These are phyloP conservation scores for Cladophialophora yegresii DNA, from an alignment of 2,329 filamentous ascomycete species.

Conservation along the genomic window DNA sequence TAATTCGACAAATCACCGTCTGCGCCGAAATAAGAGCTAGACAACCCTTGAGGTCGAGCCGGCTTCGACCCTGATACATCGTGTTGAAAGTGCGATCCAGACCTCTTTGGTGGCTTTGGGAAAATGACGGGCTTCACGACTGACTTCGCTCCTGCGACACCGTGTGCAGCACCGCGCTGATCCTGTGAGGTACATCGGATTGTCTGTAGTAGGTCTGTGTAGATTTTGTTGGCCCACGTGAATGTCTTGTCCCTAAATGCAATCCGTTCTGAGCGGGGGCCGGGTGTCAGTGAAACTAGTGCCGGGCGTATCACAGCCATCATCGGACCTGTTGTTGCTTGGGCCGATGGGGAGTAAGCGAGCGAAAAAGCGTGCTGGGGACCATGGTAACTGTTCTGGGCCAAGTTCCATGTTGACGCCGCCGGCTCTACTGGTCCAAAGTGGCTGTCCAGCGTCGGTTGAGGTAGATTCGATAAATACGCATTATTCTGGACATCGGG, in stretches of 20 bases:
- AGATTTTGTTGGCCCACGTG: conserved; percentile 69
- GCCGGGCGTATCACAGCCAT: conserved; percentile 15
- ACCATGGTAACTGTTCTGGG: conserved; percentile 16
- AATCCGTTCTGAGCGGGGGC: conserved; percentile 31
- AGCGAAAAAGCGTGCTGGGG: conserved; percentile 19
- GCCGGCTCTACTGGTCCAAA: conserved; percentile 20
- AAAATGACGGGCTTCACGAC: conserved; percentile 59
- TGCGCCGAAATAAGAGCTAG: conserved; percentile 42
- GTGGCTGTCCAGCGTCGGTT: conserved; percentile 13
- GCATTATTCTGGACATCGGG: conserved; percentile 12
- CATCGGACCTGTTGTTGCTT: conserved; percentile 14
- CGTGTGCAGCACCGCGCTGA: conserved; percentile 44
- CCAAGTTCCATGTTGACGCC: conserved; percentile 20
- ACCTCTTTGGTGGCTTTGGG: conserved; percentile 62
- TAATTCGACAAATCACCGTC: conserved; percentile 29
- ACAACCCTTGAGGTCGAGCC: conserved; percentile 38
- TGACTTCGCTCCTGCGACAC: conserved; percentile 45
- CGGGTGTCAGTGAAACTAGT: conserved; percentile 26
- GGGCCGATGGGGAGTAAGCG: conserved; percentile 18
- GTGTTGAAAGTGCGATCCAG: conserved; percentile 53
- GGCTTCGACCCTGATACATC: conserved; percentile 34
- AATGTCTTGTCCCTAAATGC: conserved; percentile 68
- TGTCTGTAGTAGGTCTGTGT: conserved; percentile 68
- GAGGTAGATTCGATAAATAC: conserved; percentile 14
- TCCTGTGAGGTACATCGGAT: conserved; percentile 55